phyloP scores from a whole-genome alignment of 192 early-diverging fungal species.

The Mycoemilia scoparia region DNA sequence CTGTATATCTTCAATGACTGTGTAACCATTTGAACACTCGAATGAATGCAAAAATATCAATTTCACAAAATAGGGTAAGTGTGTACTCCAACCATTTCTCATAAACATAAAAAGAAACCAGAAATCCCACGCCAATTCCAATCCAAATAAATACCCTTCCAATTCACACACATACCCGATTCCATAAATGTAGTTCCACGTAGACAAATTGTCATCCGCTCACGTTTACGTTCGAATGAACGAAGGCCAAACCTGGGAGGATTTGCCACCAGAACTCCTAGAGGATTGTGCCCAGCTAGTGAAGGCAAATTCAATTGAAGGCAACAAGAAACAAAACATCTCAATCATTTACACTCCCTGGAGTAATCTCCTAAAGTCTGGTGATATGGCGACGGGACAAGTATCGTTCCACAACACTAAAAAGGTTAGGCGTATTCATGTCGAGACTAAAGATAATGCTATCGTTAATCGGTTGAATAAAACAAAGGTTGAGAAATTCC shows the following conservation, averaged over 20 bases:
- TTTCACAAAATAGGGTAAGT: no score
- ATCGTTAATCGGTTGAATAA: constrained; percentile 91
- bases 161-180: constrained; percentile 1
- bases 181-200: constrained; percentile 93
- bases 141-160: background rate
- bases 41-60: no score
- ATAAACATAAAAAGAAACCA: no score
- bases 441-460: constrained; percentile 56
- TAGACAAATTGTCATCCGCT: constrained; percentile 90
- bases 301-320: constrained; percentile 96
- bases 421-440: constrained; percentile 61
- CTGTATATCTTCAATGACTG: no score
- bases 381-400: constrained; percentile 90
- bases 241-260: constrained; percentile 54
- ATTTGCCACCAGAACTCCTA: constrained; percentile 51
- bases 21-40: no score
- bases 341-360: constrained; percentile 86
- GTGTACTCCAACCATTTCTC: no score
- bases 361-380: constrained; percentile 78
- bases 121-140: no score
- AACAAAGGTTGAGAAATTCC: constrained; percentile 55
- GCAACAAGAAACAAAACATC: constrained; percentile 85
- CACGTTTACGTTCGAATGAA: constrained; percentile 87
- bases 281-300: constrained; percentile 81
- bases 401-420: constrained; percentile 75